phyloP scores from a whole-genome alignment of 225 moss, liverwort and hornwort genomes.

The Physcomitrellopsis africana region DNA sequence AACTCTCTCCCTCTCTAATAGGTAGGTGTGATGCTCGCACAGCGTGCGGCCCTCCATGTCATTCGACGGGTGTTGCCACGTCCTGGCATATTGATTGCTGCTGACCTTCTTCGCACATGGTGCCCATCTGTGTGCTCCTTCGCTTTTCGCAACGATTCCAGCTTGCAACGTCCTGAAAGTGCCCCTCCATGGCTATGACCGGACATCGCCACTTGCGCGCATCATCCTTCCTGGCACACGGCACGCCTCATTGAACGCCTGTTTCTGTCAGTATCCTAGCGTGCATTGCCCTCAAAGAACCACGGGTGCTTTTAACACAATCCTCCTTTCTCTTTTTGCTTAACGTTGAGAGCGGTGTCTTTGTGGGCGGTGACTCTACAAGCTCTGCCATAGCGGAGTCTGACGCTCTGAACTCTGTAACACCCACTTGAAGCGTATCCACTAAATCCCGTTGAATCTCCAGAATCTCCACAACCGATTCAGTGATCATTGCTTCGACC shows the following conservation, averaged over 20 bases:
- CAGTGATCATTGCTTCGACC: slow-evolving; percentile 46
- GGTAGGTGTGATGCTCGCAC: too few species aligned
- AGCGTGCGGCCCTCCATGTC: too few species aligned
- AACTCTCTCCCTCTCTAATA: too few species aligned
- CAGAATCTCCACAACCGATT: slow-evolving; percentile 51
- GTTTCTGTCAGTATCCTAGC: slow-evolving; percentile 47
- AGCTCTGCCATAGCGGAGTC: slow-evolving; percentile 3
- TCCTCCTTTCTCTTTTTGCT: slow-evolving; percentile 51
- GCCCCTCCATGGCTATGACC: slow-evolving; percentile 45
- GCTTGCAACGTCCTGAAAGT: too few species aligned
- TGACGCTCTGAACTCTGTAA: slow-evolving; percentile 23
- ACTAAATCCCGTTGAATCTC: slow-evolving; percentile 34
- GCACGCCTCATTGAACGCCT: slow-evolving; percentile 38
- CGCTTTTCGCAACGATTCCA: too few species aligned
- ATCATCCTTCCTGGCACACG: slow-evolving; percentile 56
- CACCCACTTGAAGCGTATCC: not conserved
- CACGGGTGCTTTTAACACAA: slow-evolving; percentile 39
- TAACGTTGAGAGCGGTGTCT: slow-evolving; percentile 2
- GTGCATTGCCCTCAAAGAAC: slow-evolving; percentile 55
- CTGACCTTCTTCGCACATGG: too few species aligned
- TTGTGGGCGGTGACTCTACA: slow-evolving; percentile 10
- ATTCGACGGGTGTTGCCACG: too few species aligned
- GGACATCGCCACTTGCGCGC: too few species aligned
- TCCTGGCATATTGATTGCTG: too few species aligned
- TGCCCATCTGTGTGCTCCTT: too few species aligned